A percentile compares a stretch with the other conserved stretches of the same genome.
Evolutionary conservation across 2,329 filamentous ascomycete genomes (phyloP).

Genomic region (Dactylellina leptospora): DNA sequence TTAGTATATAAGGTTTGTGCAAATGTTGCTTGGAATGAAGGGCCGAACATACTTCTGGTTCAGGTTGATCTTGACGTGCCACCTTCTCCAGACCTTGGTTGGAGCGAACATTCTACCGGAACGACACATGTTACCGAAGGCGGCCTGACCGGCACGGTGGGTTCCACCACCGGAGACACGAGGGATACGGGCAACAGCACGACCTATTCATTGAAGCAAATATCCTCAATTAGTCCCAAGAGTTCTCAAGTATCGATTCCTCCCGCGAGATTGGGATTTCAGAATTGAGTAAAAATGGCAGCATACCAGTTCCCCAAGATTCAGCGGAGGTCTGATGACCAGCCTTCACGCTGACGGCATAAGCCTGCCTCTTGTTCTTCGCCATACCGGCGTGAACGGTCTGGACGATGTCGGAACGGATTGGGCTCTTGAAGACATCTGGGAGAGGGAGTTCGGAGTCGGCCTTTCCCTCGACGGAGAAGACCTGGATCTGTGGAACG

Average conservation of each 20-base stretch:
- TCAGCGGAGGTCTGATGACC: slow-evolving; percentile 99
- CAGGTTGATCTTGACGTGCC: slow-evolving; percentile 99
- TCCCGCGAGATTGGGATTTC: too few relatives aligned
- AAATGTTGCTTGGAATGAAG: slow-evolving; percentile 45
- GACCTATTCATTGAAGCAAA: slow-evolving; percentile 73
- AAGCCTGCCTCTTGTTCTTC: slow-evolving; percentile 99
- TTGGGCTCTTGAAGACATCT: slow-evolving; percentile 95
- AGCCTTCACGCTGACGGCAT: slow-evolving; percentile 99
- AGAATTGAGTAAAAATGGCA: slow-evolving; percentile 56
- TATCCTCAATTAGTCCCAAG: slow-evolving; percentile 43
- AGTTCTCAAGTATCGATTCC: too few relatives aligned
- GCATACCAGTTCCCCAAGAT: slow-evolving; percentile 99
- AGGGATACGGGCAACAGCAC: slow-evolving; percentile 99
- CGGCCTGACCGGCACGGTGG: slow-evolving; percentile 99
- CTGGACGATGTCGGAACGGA: slow-evolving; percentile 99
- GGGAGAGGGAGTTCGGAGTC: slow-evolving; percentile 90
- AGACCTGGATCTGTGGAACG: slow-evolving; percentile 91
- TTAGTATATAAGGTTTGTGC: slow-evolving; percentile 17
- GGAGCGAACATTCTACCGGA: slow-evolving; percentile 99
- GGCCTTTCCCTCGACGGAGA: slow-evolving; percentile 93
- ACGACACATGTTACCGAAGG: slow-evolving; percentile 99
- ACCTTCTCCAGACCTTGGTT: slow-evolving; percentile 99
- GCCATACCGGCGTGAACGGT: slow-evolving; percentile 96
- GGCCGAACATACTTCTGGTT: slow-evolving; percentile 79
- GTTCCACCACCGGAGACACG: slow-evolving; percentile 99